phyloP scores from a whole-genome alignment of 176 grass and related monocot genomes.

The Ensete glaucum region DNA sequence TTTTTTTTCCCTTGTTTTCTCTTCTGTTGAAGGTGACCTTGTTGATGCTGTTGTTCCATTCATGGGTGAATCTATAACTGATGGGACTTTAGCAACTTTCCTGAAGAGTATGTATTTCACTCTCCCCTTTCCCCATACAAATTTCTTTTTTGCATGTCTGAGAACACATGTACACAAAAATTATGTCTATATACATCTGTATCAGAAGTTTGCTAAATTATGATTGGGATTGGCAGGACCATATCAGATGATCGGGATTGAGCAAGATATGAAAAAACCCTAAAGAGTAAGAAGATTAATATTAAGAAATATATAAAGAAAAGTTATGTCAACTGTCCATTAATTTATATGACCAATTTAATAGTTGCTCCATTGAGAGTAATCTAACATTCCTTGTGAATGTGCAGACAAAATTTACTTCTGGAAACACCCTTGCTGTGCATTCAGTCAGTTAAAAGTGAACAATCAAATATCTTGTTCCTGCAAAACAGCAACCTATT shows the following conservation, averaged over 20 bases:
- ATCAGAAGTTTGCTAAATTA: not conserved
- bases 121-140: not conserved
- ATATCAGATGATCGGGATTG: not conserved
- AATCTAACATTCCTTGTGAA: not conserved
- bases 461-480: not conserved
- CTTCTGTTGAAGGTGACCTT: conserved; percentile 39
- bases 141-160: not conserved
- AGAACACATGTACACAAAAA: not conserved
- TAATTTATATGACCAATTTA: not conserved
- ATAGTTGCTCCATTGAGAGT: not conserved
- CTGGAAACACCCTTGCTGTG: not conserved
- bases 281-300: not conserved
- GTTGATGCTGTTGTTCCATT: conserved; percentile 87
- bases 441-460: not conserved
- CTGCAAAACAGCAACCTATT: not conserved
- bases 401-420: not conserved
- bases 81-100: conserved; percentile 91
- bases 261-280: not conserved
- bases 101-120: conserved; percentile 63
- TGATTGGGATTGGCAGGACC: not conserved
- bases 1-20: conserved; percentile 19
- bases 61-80: conserved; percentile 99
- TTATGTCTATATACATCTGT: not conserved
- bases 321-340: not conserved
- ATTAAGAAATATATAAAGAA: not conserved